Percentiles rank a stretch among this genome's conserved stretches.
Evolutionary conservation across 768 basidiomycete species (phyloP).

Genomic region (Mycena galericulata): DNA sequence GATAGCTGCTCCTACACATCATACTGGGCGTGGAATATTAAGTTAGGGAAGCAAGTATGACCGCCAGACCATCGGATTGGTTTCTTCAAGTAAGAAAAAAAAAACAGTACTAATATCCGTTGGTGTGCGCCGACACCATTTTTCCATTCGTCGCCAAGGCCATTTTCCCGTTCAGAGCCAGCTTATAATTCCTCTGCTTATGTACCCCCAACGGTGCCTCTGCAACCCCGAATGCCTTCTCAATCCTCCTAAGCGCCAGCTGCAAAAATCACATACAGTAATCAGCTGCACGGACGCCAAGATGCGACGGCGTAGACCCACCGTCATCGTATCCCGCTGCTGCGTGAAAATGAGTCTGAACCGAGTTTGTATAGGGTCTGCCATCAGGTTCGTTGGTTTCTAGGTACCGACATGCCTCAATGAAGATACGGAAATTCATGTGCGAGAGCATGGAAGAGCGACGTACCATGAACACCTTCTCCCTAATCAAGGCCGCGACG

Average conservation of each 20-base stretch:
- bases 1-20: no score
- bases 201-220: slow-evolving; percentile 10
- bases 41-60: no score
- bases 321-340: slow-evolving; percentile 16
- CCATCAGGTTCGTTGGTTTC: slow-evolving; percentile 28
- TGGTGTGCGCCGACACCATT: no score
- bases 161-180: no score
- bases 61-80: no score
- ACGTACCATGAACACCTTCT: slow-evolving; percentile 29
- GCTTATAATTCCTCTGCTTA: no score
- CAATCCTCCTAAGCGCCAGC: slow-evolving; percentile 28
- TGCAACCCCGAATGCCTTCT: slow-evolving; percentile 24
- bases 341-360: slow-evolving; percentile 33
- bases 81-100: no score
- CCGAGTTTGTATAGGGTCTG: slow-evolving; percentile 28
- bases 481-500: slow-evolving; percentile 25
- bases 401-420: no score
- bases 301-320: not conserved
- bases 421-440: not conserved
- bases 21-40: no score
- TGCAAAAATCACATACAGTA: not conserved
- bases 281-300: no score
- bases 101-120: no score
- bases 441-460: not conserved
- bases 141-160: no score